Evolutionary conservation across 352 stramenopile genomes (phyloP).

Genomic region (Phytophthora palmivora): DNA sequence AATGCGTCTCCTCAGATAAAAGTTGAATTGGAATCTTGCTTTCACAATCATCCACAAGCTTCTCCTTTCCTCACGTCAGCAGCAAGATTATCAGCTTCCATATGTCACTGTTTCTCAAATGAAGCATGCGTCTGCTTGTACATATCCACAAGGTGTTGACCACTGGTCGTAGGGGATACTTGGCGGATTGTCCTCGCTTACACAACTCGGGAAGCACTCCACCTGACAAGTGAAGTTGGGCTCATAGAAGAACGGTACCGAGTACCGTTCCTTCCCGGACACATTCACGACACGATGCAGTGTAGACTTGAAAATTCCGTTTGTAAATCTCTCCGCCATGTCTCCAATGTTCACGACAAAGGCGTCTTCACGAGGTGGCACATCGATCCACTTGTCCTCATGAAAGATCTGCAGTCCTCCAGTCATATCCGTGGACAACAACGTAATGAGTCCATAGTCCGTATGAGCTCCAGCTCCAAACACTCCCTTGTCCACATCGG

Average conservation of each 20-base stretch:
- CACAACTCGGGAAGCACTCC: constrained; percentile 67
- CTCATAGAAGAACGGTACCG: constrained; percentile 85
- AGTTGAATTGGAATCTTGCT: background rate
- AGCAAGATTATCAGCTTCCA: background rate
- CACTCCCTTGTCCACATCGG: constrained; percentile 61
- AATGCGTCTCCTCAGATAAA: no score
- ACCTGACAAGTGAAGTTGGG: constrained; percentile 76
- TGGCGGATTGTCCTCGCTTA: constrained; percentile 52
- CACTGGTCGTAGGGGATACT: constrained; percentile 77
- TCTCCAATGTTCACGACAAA: constrained; percentile 83
- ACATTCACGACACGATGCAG: constrained; percentile 72
- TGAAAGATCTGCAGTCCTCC: constrained; percentile 68
- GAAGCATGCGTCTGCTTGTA: constrained; percentile 76
- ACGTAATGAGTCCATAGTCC: constrained; percentile 75
- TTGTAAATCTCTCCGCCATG: constrained; percentile 80
- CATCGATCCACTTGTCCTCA: constrained; percentile 62
- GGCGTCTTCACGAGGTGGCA: constrained; percentile 58
- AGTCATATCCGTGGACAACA: constrained; percentile 69
- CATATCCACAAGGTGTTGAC: constrained; percentile 77
- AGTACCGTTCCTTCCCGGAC: constrained; percentile 69
- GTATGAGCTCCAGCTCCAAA: constrained; percentile 83
- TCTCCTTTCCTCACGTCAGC: background rate
- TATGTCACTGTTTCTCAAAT: constrained; percentile 46
- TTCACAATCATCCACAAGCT: background rate
- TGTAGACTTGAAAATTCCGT: constrained; percentile 71